phyloP scores from a whole-genome alignment of 1,139 yeast genomes.

The Kodamaea alishanica region DNA sequence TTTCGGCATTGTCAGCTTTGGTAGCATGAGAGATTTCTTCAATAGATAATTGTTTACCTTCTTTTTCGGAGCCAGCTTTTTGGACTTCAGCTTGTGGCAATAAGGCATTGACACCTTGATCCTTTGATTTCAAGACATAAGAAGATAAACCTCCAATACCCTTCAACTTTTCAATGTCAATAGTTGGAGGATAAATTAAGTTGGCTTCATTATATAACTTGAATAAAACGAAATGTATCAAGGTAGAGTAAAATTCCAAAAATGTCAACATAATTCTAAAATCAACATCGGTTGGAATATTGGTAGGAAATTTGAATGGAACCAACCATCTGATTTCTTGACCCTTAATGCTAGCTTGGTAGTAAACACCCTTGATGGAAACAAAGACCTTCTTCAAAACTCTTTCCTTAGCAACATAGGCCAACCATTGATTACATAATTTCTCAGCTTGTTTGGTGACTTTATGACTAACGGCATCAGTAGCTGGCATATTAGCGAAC shows the following conservation, averaged over 20 bases:
- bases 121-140: slow-evolving; percentile 57
- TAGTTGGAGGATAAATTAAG: slow-evolving; percentile 86
- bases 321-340: slow-evolving; percentile 95
- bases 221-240: slow-evolving; percentile 81
- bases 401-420: slow-evolving; percentile 83
- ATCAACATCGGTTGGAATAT: slow-evolving; percentile 90
- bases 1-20: slow-evolving; percentile 45
- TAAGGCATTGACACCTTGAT: slow-evolving; percentile 36
- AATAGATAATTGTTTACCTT: slow-evolving; percentile 38
- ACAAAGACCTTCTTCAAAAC: slow-evolving; percentile 86
- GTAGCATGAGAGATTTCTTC: slow-evolving; percentile 50
- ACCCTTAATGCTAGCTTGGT: slow-evolving; percentile 85
- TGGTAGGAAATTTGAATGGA: slow-evolving; percentile 95
- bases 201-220: slow-evolving; percentile 82
- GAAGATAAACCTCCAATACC: slow-evolving; percentile 89
- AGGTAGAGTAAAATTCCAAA: slow-evolving; percentile 90
- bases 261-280: slow-evolving; percentile 96
- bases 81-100: slow-evolving; percentile 32
- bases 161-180: slow-evolving; percentile 67
- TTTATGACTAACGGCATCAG: slow-evolving; percentile 73
- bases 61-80: slow-evolving; percentile 23
- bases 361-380: slow-evolving; percentile 95
- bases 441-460: slow-evolving; percentile 84
- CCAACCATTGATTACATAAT: slow-evolving; percentile 92
- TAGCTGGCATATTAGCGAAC: slow-evolving; percentile 93